Conservation (phyloP, 1,284 basidiomycete species). For the Chiua sp. region DNA sequence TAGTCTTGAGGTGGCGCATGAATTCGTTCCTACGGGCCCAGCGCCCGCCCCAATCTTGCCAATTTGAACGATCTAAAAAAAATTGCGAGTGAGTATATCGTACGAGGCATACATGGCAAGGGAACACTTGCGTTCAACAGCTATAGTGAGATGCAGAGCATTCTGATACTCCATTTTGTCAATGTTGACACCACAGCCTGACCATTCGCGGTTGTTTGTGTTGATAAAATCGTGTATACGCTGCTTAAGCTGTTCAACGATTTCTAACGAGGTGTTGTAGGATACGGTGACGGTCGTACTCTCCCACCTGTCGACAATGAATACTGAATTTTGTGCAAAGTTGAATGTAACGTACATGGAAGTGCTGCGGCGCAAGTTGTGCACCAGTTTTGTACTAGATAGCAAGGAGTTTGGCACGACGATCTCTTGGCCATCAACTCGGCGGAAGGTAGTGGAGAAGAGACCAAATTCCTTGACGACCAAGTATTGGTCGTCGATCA, state of each 20-base stretch:
- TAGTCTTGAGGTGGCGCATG: conserved; percentile 72
- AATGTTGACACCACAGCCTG: conserved; percentile 62
- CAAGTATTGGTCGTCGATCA: conserved; percentile 62
- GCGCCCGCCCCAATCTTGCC: conserved; percentile 88
- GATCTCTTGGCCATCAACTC: conserved; percentile 81
- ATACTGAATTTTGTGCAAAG: conserved; percentile 11
- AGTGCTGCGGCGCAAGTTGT: conserved; percentile 76
- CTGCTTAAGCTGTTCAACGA: conserved; percentile 68
- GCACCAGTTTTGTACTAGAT: conserved; percentile 75
- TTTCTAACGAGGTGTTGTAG: conserved; percentile 70
- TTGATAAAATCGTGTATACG: conserved; percentile 66
- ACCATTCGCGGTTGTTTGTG: conserved; percentile 79
- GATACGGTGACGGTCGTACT: conserved; percentile 66
- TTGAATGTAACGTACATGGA: conserved; percentile 59
- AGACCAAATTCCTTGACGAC: conserved; percentile 79
- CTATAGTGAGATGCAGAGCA: conserved; percentile 67
- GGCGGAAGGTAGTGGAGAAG: conserved; percentile 80
- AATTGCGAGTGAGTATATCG: conserved; percentile 16
- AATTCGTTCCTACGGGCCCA: conserved; percentile 74
- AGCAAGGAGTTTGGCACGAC: conserved; percentile 84
- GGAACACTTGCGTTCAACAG: conserved; percentile 71
- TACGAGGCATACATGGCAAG: background rate
- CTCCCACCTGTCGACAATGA: conserved; percentile 67
- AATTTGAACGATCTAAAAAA: conserved; percentile 71
- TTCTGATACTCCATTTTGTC: conserved; percentile 83